Conservation (phyloP, 2,329 filamentous ascomycete species). For the Trichoderma koningii region DNA sequence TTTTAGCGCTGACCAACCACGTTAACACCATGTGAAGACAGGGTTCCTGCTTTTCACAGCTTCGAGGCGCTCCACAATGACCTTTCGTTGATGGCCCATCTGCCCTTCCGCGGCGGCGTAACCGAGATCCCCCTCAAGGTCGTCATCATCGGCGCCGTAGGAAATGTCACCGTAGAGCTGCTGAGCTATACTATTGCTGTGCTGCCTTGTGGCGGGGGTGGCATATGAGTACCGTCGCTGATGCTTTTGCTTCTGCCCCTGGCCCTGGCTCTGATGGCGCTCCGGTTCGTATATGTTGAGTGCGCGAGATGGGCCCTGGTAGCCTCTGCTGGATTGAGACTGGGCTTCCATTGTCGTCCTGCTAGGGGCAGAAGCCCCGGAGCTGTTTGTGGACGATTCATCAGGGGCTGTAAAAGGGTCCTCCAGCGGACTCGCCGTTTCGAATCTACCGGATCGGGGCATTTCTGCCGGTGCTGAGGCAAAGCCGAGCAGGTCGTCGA, state of each 20-base stretch:
- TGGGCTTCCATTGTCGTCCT: slow-evolving; percentile 8
- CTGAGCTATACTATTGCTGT: slow-evolving; percentile 55
- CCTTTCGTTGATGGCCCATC: slow-evolving; percentile 87
- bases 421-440: slow-evolving; percentile 55
- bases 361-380: slow-evolving; percentile 27
- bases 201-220: slow-evolving; percentile 50
- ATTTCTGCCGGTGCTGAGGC: slow-evolving; percentile 64
- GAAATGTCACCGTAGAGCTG: slow-evolving; percentile 50
- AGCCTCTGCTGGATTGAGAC: slow-evolving; percentile 38
- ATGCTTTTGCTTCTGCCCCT: slow-evolving; percentile 38
- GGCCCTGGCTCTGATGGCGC: slow-evolving; percentile 39
- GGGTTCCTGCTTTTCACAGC: slow-evolving; percentile 94
- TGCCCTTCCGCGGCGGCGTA: slow-evolving; percentile 93
- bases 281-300: slow-evolving; percentile 50
- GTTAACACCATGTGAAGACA: slow-evolving; percentile 94
- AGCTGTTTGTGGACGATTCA: slow-evolving; percentile 33
- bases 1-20: slow-evolving; percentile 19
- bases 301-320: slow-evolving; percentile 46
- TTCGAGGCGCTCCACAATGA: slow-evolving; percentile 95
- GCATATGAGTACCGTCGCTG: slow-evolving; percentile 59
- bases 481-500: slow-evolving; percentile 71
- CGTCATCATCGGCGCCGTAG: slow-evolving; percentile 61
- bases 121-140: slow-evolving; percentile 87
- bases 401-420: slow-evolving; percentile 47
- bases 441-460: slow-evolving; percentile 75